Evolutionary conservation across 768 basidiomycete genomes (phyloP).

Genomic region (Xerocomus brunneocitrinus): DNA sequence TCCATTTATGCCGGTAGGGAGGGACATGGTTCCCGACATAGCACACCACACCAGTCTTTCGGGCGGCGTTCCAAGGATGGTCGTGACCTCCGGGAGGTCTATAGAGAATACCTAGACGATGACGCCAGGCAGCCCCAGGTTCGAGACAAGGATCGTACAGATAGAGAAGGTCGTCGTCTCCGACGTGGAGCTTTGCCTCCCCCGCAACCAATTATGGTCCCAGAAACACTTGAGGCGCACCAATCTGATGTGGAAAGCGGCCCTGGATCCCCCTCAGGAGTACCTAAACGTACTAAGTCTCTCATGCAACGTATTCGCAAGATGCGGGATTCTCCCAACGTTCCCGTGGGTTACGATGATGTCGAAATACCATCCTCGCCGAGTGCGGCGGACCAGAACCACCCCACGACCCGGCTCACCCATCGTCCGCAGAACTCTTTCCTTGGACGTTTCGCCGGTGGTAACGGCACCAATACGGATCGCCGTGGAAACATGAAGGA

Average conservation of each 20-base stretch:
- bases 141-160: conserved; percentile 34
- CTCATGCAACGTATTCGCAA: conserved; percentile 85
- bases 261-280: conserved; percentile 40
- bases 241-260: conserved; percentile 34
- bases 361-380: conserved; percentile 43
- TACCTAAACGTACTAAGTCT: conserved; percentile 71
- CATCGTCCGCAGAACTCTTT: conserved; percentile 74
- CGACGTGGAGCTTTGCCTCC: conserved; percentile 64
- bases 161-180: conserved; percentile 29
- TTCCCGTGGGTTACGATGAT: conserved; percentile 55
- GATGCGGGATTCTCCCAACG: conserved; percentile 83
- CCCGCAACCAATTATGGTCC: conserved; percentile 78
- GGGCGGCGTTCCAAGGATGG: conserved; percentile 43
- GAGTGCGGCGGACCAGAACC: conserved; percentile 33
- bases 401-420: conserved; percentile 44
- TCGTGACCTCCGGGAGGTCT: conserved; percentile 47
- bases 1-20: conserved; percentile 69
- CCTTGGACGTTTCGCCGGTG: conserved; percentile 62
- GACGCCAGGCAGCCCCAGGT: conserved; percentile 23
- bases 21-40: conserved; percentile 34
- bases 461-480: conserved; percentile 26
- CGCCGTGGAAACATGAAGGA: conserved; percentile 35
- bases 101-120: conserved; percentile 43
- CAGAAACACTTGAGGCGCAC: conserved; percentile 48
- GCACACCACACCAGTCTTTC: conserved; percentile 34